phyloP scores from a whole-genome alignment of 176 grass and related monocot species.

The Themeda triandra region DNA sequence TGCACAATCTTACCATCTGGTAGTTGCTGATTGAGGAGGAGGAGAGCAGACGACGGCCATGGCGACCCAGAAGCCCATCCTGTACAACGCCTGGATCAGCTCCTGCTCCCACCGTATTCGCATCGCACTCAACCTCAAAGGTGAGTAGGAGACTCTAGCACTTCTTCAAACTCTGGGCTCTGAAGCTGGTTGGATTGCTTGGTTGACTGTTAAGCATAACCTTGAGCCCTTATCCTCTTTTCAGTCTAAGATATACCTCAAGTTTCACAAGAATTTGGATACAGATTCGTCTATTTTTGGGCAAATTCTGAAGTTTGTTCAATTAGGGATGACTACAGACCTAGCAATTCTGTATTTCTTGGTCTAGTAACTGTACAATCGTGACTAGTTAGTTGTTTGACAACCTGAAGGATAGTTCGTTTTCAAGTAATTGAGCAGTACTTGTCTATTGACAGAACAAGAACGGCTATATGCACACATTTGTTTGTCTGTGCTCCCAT shows the following conservation, averaged over 20 bases:
- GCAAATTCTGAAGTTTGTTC: neutral
- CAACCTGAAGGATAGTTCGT: neutral
- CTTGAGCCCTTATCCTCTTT: neutral
- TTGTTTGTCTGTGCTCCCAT: neutral
- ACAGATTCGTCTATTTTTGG: neutral
- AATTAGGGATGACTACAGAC: neutral
- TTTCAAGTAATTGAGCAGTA: neutral
- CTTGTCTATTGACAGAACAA: neutral
- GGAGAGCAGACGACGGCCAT: neutral
- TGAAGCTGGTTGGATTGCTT: neutral
- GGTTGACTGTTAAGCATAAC: neutral
- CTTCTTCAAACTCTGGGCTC: neutral
- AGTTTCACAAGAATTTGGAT: neutral
- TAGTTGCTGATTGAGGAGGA: neutral
- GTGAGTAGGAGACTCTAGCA: neutral
- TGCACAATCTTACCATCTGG: neutral
- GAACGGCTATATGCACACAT: neutral
- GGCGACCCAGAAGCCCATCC: constrained; percentile 38
- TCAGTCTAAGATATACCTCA: neutral
- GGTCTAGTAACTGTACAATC: neutral
- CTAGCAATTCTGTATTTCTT: neutral
- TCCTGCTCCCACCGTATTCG: constrained; percentile 60
- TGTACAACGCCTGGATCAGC: constrained; percentile 59
- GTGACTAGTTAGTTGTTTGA: neutral
- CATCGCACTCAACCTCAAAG: constrained; percentile 71